phyloP scores from a whole-genome alignment of 208 protist species.

The Trypanosoma avium region DNA sequence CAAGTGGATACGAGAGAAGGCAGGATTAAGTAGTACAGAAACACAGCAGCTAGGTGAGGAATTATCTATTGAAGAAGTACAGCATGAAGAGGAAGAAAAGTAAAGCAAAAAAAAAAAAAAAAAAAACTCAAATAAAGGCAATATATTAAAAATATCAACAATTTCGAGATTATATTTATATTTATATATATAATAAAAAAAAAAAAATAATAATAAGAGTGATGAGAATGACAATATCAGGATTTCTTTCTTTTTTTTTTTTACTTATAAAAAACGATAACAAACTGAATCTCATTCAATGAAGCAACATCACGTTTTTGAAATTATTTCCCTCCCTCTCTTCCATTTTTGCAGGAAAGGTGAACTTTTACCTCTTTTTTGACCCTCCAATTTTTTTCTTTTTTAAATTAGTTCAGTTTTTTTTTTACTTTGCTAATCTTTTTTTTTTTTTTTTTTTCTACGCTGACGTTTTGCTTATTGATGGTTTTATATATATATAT shows the following conservation, averaged over 20 bases:
- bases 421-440: slow-evolving; percentile 6
- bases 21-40: slow-evolving; percentile 10
- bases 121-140: slow-evolving; percentile 1
- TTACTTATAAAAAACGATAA: no score
- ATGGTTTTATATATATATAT: neutral
- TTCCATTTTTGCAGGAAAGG: no score
- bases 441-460: slow-evolving; percentile 8
- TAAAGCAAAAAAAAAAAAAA: neutral
- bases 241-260: no score
- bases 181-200: no score
- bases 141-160: neutral
- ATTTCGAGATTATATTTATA: no score
- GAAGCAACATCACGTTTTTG: no score
- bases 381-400: slow-evolving; percentile 13
- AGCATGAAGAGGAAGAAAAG: neutral
- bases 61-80: neutral
- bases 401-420: neutral
- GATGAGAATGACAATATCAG: no score
- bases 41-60: neutral
- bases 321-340: neutral
- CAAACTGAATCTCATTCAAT: no score
- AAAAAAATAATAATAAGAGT: no score
- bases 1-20: slow-evolving; percentile 23
- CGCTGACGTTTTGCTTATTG: slow-evolving; percentile 11
- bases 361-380: no score